These are phyloP conservation scores for Fusarium illudens DNA, from an alignment of 2,329 filamentous ascomycete genomes.

Conservation along the genomic window DNA sequence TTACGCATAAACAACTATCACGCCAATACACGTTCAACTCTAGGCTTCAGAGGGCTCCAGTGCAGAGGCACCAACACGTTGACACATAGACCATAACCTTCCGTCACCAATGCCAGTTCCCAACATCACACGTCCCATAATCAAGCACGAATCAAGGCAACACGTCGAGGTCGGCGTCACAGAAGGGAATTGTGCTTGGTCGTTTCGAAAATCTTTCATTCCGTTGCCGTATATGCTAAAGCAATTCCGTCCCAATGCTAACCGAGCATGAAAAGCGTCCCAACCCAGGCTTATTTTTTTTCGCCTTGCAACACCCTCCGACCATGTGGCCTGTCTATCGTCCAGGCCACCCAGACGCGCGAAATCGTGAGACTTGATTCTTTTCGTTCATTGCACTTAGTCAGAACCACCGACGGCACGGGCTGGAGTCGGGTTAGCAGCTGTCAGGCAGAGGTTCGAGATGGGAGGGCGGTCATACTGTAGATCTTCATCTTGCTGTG, in stretches of 20 bases:
- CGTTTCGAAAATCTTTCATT: slow-evolving; percentile 50
- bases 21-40: neutral
- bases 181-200: slow-evolving; percentile 26
- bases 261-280: slow-evolving; percentile 53
- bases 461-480: slow-evolving; percentile 64
- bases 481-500: slow-evolving; percentile 99
- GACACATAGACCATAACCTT: neutral
- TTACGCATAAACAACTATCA: neutral
- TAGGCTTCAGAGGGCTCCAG: neutral
- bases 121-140: neutral
- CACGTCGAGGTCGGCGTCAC: neutral
- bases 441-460: neutral
- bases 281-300: slow-evolving; percentile 46
- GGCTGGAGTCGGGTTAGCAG: slow-evolving; percentile 55
- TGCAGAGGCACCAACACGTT: neutral
- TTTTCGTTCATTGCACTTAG: slow-evolving; percentile 48
- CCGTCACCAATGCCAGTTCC: neutral
- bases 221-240: slow-evolving; percentile 50
- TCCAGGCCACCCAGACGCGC: slow-evolving; percentile 51
- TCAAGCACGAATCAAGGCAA: neutral
- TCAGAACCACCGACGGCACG: slow-evolving; percentile 65
- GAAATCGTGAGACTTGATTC: slow-evolving; percentile 50
- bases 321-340: slow-evolving; percentile 48
- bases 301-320: slow-evolving; percentile 47
- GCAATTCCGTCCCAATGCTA: slow-evolving; percentile 52